Evolutionary conservation across 1,284 basidiomycete genomes (phyloP), one percentile per base, ranked within the genome.

Genomic region (Ceraceosorus guamensis): DNA sequence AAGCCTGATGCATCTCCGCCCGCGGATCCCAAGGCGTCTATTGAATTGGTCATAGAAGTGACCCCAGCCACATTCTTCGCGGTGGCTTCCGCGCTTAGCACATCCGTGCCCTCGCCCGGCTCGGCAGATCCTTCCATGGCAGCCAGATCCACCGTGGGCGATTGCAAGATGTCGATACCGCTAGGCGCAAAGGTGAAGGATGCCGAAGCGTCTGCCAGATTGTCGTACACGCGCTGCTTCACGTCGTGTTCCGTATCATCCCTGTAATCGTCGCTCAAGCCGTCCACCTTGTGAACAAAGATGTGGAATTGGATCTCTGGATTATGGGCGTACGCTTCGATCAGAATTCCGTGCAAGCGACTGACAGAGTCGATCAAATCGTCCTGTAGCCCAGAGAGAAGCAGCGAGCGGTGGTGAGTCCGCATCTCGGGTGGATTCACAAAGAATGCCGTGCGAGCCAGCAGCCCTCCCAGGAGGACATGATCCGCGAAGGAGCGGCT

Each of bases 281-380:
- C 87, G 77, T 97, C 93, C 14, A 90, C 87, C 78, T 98, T 98
- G 80, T 98, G 93, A 14, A 96, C 87, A 71, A 98, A 96, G 30
- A 97, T 85, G 75, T 95, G 90, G 47, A 97, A 83, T 60, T 86
- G 85, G 59, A 93, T 84, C 46, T 81, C 79, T 5, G 86, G 87
- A 70, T 91, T 91, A 48, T 85, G 82, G 44, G 85, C 81, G 71
- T 86, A 77, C 0, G 76, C 77, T 13, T 67, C 66, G n/a, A 77
- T 65, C 52, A 78, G 74, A 41, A 78, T 68, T 32, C 58, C 51
- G 30, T 73, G 65, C 48, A 92, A 83, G 64, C 86, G 85, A 35
- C 83, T 81, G 55, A 93, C 86, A 6, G 89, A 84, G 62, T 89
- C 77, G 59, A 78, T 77, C 65, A 79, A 81, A 48, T 80, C 79